Evolutionary conservation across 345 rosid species (phyloP).

Genomic region (Erucastrum elatum): DNA sequence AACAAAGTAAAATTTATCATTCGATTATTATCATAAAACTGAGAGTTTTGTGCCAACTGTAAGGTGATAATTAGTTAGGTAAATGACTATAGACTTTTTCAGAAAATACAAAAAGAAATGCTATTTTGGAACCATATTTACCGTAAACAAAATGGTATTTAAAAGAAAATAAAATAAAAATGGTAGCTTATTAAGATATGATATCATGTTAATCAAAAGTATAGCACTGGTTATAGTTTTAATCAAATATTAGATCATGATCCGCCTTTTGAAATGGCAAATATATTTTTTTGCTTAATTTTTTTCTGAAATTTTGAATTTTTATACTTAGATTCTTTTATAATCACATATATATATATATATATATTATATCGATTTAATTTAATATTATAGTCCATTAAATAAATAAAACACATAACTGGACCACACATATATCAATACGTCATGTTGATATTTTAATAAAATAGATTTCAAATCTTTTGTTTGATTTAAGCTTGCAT

Average conservation of each 20-base stretch:
- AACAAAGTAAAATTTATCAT: background rate
- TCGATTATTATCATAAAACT: background rate
- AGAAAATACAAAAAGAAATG: background rate
- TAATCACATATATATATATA: too few relatives aligned
- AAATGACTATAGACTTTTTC: background rate
- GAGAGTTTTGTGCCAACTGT: background rate
- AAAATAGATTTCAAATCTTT: too few relatives aligned
- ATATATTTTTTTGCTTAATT: too few relatives aligned
- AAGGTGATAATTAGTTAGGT: background rate
- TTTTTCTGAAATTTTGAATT: too few relatives aligned
- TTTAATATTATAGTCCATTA: too few relatives aligned
- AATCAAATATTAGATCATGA: background rate
- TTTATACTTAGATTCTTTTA: too few relatives aligned
- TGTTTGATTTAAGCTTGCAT: background rate
- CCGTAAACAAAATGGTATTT: background rate
- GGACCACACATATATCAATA: too few relatives aligned
- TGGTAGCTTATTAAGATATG: background rate
- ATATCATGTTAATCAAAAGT: background rate
- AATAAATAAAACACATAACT: too few relatives aligned
- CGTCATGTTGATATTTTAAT: too few relatives aligned
- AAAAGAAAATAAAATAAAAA: too few relatives aligned
- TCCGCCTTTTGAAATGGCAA: too few relatives aligned
- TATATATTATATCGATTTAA: too few relatives aligned
- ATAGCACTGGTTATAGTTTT: background rate
- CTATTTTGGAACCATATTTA: background rate